Evolutionary conservation across 495 filamentous ascomycete genomes (phyloP), one percentile per base, ranked within the genome.

Genomic region (Lentithecium fluviatile): DNA sequence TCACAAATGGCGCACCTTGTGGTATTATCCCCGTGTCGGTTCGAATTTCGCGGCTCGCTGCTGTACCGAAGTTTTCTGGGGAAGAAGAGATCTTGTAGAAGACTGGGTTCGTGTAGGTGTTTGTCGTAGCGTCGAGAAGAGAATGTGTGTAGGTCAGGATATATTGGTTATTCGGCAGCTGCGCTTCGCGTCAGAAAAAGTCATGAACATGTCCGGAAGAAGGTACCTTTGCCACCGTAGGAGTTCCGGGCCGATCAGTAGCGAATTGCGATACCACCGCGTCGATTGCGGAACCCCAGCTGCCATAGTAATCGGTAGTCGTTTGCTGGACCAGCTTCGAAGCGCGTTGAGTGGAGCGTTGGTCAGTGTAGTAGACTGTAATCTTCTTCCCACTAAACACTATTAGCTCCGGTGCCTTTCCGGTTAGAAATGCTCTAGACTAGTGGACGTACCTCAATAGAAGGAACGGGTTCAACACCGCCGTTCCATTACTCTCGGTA

Each of bases 391-490:
- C 50, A 32, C 59, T 56, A 25, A 12, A 13, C 1, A 15, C 13
- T n/a, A 32, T 56, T 24, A 54, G 43, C 50, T 40, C 29, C n/a
- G 12, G n/a, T n/a, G 29, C 15, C 15, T n/a, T 6, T n/a, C 26
- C 24, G 8, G 15, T 15, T 29, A 7, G n/a, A 38, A 21, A 26
- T 25, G 4, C 24, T 48, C 26, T 2, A 1, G 17, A 6, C 7
- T 17, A 1, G 1, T 21, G 0, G n/a, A 52, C 60, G 5, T 57
- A 58, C 54, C 78, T 66, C 17, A 70, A 60, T 71, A 88, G 54
- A 32, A 89, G 67, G 67, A 85, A 87, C 0, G 87, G 86, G 71
- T 90, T 86, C 86, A 85, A 88, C 2, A 89, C 79, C 4, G 86
- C 83, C 0, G 83, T 85, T 36, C 79, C 49, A 2, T 83, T 85